These are phyloP conservation scores for Begonia fuchsioides DNA, from an alignment of 306 rosid genomes.

Conservation along the genomic window DNA sequence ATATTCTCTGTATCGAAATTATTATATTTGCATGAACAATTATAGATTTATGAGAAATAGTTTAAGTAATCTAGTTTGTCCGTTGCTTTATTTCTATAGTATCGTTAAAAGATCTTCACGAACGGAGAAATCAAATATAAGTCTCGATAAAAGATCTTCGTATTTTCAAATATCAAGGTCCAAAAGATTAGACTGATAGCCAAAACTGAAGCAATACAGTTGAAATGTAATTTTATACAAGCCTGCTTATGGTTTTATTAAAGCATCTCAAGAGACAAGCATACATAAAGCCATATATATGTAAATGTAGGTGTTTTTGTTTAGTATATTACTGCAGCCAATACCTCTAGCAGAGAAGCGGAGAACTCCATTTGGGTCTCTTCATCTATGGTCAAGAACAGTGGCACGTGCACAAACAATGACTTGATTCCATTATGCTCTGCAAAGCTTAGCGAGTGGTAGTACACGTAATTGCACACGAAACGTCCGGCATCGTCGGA, in stretches of 20 bases:
- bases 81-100: too few species aligned
- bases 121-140: too few species aligned
- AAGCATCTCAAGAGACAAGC: constrained; percentile 7
- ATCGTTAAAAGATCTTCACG: too few species aligned
- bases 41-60: too few species aligned
- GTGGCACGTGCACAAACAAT: constrained; percentile 85
- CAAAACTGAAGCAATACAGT: too few species aligned
- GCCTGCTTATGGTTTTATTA: constrained; percentile 11
- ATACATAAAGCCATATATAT: constrained; percentile 7
- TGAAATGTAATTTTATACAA: not conserved
- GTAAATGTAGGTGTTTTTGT: too few species aligned
- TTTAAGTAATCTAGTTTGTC: too few species aligned
- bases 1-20: too few species aligned
- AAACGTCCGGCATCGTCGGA: constrained; percentile 95
- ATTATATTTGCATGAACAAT: too few species aligned
- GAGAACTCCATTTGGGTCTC: constrained; percentile 80
- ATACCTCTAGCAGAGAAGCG: constrained; percentile 78
- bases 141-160: too few species aligned
- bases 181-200: too few species aligned
- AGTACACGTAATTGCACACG: constrained; percentile 92
- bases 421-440: constrained; percentile 65
- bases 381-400: constrained; percentile 60
- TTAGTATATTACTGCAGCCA: constrained; percentile 36
- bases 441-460: constrained; percentile 78
- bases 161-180: too few species aligned